Base-by-base conservation (phyloP, 768 basidiomycete species). In the Tulasnella sp. region DNA sequence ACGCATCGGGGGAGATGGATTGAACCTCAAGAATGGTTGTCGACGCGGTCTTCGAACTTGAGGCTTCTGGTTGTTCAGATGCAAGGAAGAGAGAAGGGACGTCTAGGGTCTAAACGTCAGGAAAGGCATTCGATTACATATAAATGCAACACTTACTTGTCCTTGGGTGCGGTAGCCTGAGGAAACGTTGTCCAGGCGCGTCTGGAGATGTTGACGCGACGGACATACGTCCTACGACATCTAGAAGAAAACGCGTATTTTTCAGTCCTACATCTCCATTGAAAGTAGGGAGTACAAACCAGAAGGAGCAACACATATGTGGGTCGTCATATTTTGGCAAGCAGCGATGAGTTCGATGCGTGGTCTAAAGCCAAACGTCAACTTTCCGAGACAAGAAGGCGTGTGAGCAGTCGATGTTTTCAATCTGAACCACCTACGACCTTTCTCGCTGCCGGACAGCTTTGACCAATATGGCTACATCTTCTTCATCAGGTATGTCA, bases 151-250 rank as follows among this genome's bases (percentile, higher is more conserved):
- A 80, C 79, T 78, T 77, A 93, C 95, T 92, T 83, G 94, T 96
- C 82, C 96, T 88, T n/a, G 96, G 95, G 85, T 97, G 96, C 38
- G 93, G 93, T 27, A 97, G 88, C 56, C 91, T 88, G 40, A 96
- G 84, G 82, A 92, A 92, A 16, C 82, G 81, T 40, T 83, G 82
- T 16, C 46, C 36, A 58, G 46, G 16, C 34, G 76, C 27, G 42
- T 48, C 44, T 24, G 52, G 39, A 46, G 76, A 68, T 52, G 76
- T 77, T 1, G 76, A 21, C 44, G 31, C 5, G 44, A n/a, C 74
- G 40, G 39, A 36, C 42, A 75, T 36, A 74, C 44, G n/a, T 46
- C 36, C 31, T 12, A 52, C 52, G 74, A 75, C 5, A 31, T 44
- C 40, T 46, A 46, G 18, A 36, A 75, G 4, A 14, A 12, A 27